Base-by-base conservation (phyloP, 169 alveolate species). In the Plasmodium knowlesi region DNA sequence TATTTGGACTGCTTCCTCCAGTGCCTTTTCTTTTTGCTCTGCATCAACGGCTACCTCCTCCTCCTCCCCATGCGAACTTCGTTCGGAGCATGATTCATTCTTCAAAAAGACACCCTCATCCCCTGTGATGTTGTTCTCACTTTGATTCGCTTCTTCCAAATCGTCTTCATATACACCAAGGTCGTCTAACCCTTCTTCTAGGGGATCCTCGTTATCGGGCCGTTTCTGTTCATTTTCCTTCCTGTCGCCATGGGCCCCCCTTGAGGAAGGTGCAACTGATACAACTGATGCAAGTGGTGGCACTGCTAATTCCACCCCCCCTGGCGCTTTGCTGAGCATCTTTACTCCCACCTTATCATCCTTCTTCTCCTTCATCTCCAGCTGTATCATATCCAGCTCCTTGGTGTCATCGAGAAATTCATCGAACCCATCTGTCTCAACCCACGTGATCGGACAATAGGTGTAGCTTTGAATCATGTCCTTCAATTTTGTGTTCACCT, bases 371-470 rank as follows among this genome's bases (percentile, higher is more conserved):
- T 37, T 76, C 25, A 88, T 61, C 10, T 88, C 94, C 54, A 78
- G 22, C 5, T 88, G 71, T 16, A 78, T 88, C 88, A 88, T 57
- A 50, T 88, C 94, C 22, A 37, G 46, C 71, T 88, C 89, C 46
- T 88, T 80, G 8, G 88, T 88, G 67, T 88, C 94, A 28, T 88
- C 94, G 22, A 88, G 54, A 34, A 88, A 88, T 25, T 88, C 94
- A 79, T 88, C 94, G 57, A 88, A 88, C 12, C 94, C 94, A 12
- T 88, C 89, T 0, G 94, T 88, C 39, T 88, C 94, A 5, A 88
- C 22, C 94, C 94, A 88, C 2, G 89, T 88, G 9, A 88, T 54
- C 0, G 94, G 94, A 19, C 74, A 78, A 61, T 78, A 88, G 6
- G 30, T 5, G 71, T 88, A 88, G 34, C 70, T 88, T 53, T 76